Evolutionary conservation across 2,329 filamentous ascomycete species (phyloP).

Genomic region (Pseudocercospora eumusae): DNA sequence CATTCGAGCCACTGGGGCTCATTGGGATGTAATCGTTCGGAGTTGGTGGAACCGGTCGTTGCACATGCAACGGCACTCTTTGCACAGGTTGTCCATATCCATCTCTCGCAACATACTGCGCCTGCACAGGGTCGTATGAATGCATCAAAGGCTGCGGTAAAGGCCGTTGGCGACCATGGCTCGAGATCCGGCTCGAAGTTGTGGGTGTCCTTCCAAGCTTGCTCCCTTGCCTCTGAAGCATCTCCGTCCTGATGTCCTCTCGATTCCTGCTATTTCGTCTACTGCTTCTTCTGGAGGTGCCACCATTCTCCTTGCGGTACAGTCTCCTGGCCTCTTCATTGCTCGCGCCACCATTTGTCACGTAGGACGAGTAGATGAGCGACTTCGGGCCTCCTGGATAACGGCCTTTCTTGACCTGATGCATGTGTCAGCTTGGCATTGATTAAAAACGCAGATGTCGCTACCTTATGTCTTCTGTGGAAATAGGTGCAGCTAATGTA

Average conservation of each 20-base stretch:
- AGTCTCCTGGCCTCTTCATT: conserved; percentile 38
- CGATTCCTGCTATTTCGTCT: conserved; percentile 7
- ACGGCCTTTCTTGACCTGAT: conserved; percentile 41
- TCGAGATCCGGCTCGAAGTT: conserved; percentile 2
- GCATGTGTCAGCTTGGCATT: conserved; percentile 8
- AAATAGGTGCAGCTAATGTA: conserved; percentile 47
- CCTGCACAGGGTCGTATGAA: not conserved
- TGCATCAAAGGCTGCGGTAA: not conserved
- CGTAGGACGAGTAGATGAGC: conserved; percentile 41
- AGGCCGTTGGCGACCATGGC: not conserved
- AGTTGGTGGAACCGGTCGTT: conserved; percentile 7
- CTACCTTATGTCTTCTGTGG: conserved; percentile 41
- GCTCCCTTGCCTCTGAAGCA: conserved; percentile 10
- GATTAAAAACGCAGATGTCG: not conserved
- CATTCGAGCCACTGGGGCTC: not conserved
- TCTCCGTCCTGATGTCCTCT: not conserved
- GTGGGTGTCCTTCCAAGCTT: conserved; percentile 7
- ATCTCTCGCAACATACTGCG: conserved; percentile 3
- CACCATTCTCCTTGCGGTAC: conserved; percentile 33
- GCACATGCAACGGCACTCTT: conserved; percentile 2
- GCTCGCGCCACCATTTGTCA: conserved; percentile 43
- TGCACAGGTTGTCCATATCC: not conserved
- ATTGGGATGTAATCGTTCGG: not conserved
- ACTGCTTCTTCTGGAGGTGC: conserved; percentile 10
- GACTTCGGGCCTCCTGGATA: conserved; percentile 42